Evolutionary conservation across 768 basidiomycete species (phyloP).

Genomic region (Asterophora lycoperdoides): DNA sequence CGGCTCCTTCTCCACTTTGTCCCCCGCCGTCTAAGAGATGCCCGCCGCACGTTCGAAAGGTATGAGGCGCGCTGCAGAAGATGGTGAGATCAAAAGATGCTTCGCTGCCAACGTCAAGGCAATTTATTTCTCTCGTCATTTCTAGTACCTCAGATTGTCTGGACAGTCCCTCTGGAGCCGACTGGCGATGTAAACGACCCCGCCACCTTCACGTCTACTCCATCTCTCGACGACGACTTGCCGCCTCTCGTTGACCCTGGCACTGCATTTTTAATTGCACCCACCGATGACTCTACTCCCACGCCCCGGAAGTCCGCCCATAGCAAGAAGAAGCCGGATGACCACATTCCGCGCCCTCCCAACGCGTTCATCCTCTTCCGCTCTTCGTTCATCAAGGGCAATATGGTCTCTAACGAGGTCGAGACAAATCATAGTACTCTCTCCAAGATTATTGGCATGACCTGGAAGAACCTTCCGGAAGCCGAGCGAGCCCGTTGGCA

Average conservation of each 20-base stretch:
- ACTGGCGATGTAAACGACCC: slow-evolving; percentile 22
- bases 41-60: slow-evolving; percentile 43
- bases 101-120: not conserved
- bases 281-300: slow-evolving; percentile 29
- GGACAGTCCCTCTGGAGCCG: slow-evolving; percentile 41
- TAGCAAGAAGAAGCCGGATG: slow-evolving; percentile 64
- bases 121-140: slow-evolving; percentile 8
- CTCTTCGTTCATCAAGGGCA: slow-evolving; percentile 74
- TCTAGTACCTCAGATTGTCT: slow-evolving; percentile 41
- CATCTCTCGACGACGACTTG: slow-evolving; percentile 50
- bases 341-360: slow-evolving; percentile 79
- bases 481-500: slow-evolving; percentile 80
- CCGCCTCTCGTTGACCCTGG: slow-evolving; percentile 32
- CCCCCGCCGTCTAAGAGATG: slow-evolving; percentile 29
- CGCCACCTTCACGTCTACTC: slow-evolving; percentile 58
- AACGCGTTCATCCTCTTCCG: slow-evolving; percentile 89
- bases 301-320: slow-evolving; percentile 47
- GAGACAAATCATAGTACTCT: slow-evolving; percentile 82
- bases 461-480: slow-evolving; percentile 74
- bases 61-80: slow-evolving; percentile 30
- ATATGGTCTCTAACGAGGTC: slow-evolving; percentile 71
- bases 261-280: slow-evolving; percentile 58
- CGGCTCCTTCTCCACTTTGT: slow-evolving; percentile 8
- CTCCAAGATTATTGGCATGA: slow-evolving; percentile 80
- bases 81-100: slow-evolving; percentile 30